phyloP scores from a whole-genome alignment of 208 protist genomes.

The Trypanosoma mega region DNA sequence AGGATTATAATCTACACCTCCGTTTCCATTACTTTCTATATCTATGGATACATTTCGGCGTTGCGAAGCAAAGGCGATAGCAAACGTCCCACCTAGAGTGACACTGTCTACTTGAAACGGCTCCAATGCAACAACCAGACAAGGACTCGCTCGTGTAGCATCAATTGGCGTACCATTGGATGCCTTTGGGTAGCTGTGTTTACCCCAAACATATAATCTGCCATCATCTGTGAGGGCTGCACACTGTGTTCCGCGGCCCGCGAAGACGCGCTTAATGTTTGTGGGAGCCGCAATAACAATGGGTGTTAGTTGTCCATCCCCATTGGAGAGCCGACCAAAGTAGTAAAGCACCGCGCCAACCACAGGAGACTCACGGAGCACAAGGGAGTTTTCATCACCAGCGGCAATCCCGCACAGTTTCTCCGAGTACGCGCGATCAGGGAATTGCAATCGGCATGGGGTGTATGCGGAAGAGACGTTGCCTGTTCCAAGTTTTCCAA shows the following conservation, averaged over 20 bases:
- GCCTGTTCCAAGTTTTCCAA: conserved; percentile 76
- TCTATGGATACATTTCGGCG: conserved; percentile 3
- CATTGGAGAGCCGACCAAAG: conserved; percentile 65
- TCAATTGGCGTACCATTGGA: conserved; percentile 47
- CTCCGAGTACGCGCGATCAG: conserved; percentile 54
- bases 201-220: conserved; percentile 72
- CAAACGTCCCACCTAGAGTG: conserved; percentile 53
- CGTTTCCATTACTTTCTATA: not conserved
- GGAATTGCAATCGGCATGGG: conserved; percentile 66
- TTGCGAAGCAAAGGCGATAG: conserved; percentile 43
- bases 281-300: conserved; percentile 30
- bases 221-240: conserved; percentile 39
- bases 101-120: conserved; percentile 32
- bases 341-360: conserved; percentile 75
- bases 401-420: conserved; percentile 51
- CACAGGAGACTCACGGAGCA: conserved; percentile 55
- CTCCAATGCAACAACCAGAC: conserved; percentile 35
- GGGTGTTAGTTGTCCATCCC: conserved; percentile 56
- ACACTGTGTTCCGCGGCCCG: conserved; percentile 53
- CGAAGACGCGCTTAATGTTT: conserved; percentile 34
- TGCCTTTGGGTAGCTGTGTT: conserved; percentile 53
- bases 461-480: conserved; percentile 31
- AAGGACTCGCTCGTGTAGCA: conserved; percentile 27
- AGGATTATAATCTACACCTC: not conserved
- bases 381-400: conserved; percentile 76